phyloP scores from a whole-genome alignment of 73 alveolate genomes.

The Blepharisma stoltei region DNA sequence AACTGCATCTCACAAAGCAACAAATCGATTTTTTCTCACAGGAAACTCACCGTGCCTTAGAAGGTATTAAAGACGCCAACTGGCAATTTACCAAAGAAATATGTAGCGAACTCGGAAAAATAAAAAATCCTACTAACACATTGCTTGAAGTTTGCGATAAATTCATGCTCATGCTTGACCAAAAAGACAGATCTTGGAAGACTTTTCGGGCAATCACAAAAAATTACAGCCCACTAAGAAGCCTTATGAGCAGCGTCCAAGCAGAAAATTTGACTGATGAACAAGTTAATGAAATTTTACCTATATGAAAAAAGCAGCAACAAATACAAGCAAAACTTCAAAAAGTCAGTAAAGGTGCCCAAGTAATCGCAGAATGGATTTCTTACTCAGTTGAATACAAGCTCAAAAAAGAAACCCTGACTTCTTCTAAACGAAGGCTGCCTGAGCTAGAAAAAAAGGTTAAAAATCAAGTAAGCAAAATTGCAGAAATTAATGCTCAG shows the following conservation, averaged over 20 bases:
- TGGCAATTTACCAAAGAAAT: slow-evolving; percentile 25
- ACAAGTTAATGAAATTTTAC: background rate
- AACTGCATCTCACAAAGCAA: background rate
- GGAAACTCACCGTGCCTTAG: slow-evolving; percentile 22
- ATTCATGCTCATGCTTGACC: slow-evolving; percentile 10
- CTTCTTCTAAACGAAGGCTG: background rate
- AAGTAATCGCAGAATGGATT: background rate
- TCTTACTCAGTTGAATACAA: background rate
- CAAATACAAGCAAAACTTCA: background rate
- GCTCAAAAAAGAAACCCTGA: slow-evolving; percentile 13
- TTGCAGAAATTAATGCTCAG: slow-evolving; percentile 3
- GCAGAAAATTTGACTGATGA: slow-evolving; percentile 6
- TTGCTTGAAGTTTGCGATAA: background rate
- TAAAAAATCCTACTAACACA: background rate
- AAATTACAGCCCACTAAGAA: background rate
- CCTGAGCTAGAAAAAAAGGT: slow-evolving; percentile 19
- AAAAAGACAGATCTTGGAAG: slow-evolving; percentile 27
- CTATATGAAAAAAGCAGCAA: slow-evolving; percentile 1
- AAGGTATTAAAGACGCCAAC: slow-evolving; percentile 23
- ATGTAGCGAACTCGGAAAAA: slow-evolving; percentile 1
- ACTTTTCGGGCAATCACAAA: slow-evolving; percentile 8
- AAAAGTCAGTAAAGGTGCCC: slow-evolving; percentile 10
- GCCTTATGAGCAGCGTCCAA: slow-evolving; percentile 9
- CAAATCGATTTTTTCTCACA: slow-evolving; percentile 23
- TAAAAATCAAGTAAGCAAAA: background rate